A percentile compares a stretch with the other conserved stretches of the same genome.
Conservation (phyloP, 2,329 filamentous ascomycete species). For the Colletotrichum chlorophyti region DNA sequence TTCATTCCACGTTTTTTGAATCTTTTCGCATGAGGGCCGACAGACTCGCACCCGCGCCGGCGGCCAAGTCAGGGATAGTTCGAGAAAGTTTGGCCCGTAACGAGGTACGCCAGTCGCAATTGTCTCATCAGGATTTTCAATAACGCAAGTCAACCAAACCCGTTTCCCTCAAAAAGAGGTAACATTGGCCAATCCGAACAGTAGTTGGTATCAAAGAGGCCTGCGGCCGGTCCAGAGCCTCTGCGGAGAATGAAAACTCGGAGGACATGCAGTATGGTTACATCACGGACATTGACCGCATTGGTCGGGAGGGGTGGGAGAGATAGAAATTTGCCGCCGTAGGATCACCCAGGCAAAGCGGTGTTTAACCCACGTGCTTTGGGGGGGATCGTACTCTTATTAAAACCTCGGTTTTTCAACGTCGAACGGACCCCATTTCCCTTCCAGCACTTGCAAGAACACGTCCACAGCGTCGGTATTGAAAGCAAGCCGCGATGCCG, state of each 20-base stretch:
- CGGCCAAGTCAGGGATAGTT: slow-evolving; percentile 11
- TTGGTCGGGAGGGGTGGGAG: neutral
- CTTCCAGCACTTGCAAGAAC: slow-evolving; percentile 15
- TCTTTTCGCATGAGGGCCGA: neutral
- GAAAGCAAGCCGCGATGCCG: slow-evolving; percentile 15
- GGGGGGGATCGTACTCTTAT: neutral
- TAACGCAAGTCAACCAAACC: slow-evolving; percentile 13
- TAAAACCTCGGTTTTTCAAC: neutral
- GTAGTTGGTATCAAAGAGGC: neutral
- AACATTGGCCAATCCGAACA: slow-evolving; percentile 3
- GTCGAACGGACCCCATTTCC: neutral
- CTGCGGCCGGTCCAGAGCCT: too few relatives aligned
- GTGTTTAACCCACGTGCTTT: neutral
- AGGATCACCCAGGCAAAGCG: neutral
- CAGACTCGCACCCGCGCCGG: neutral
- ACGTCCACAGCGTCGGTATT: neutral
- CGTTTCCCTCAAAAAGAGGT: neutral
- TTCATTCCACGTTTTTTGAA: slow-evolving; percentile 11
- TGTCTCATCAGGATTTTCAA: slow-evolving; percentile 2
- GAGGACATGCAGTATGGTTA: neutral
- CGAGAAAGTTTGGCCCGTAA: neutral
- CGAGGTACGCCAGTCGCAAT: neutral
- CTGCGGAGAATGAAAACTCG: neutral
- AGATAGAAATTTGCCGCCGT: neutral
- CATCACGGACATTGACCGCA: slow-evolving; percentile 9